These are phyloP conservation scores for Rhizophora mangle DNA, from an alignment of 345 rosid species.

Conservation along the genomic window DNA sequence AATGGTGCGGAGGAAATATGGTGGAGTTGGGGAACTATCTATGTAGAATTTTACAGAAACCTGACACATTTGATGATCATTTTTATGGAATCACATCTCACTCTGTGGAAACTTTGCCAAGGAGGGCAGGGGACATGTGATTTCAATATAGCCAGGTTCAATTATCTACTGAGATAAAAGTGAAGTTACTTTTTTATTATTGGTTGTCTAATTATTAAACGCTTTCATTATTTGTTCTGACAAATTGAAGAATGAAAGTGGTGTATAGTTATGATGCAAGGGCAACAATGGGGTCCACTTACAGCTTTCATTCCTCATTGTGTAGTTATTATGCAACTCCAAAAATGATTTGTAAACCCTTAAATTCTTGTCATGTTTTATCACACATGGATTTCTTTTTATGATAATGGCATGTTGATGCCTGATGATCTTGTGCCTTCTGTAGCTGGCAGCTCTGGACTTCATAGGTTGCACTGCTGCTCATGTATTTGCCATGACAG, in stretches of 20 bases:
- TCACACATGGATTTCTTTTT: not conserved
- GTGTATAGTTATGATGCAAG: too few relatives aligned
- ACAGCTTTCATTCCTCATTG: not conserved
- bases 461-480: constrained; percentile 81
- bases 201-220: too few relatives aligned
- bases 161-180: not conserved
- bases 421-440: constrained; percentile 4
- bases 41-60: not conserved
- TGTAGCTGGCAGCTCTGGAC: constrained; percentile 93
- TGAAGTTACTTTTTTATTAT: not conserved
- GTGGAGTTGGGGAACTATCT: not conserved
- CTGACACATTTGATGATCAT: not conserved
- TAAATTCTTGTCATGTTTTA: not conserved
- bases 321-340: not conserved
- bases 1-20: too few relatives aligned
- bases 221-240: too few relatives aligned
- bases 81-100: not conserved
- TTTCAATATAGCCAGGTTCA: not conserved
- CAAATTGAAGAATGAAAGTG: too few relatives aligned
- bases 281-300: too few relatives aligned
- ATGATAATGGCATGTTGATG: not conserved
- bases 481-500: constrained; percentile 93
- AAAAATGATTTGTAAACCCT: not conserved
- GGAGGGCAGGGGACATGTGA: not conserved
- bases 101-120: not conserved